Evolutionary conservation across 2,329 filamentous ascomycete species (phyloP).

Genomic region (Apiospora saccharicola): DNA sequence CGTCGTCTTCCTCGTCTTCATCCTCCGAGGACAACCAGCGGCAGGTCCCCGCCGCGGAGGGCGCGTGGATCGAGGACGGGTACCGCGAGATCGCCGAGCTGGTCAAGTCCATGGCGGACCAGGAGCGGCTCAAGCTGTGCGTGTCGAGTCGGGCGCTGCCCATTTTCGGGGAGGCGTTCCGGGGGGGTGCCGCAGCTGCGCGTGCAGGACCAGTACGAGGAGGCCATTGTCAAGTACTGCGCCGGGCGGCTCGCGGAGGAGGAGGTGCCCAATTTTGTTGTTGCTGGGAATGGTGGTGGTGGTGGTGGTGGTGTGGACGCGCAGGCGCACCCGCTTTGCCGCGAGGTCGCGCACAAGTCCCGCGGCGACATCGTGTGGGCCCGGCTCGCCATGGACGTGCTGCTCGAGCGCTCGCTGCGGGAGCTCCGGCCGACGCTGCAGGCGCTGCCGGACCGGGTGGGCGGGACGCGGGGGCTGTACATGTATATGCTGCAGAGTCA

Average conservation of each 20-base stretch:
- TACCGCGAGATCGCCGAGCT: slow-evolving; percentile 38
- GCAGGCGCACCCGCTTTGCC: slow-evolving; percentile 17
- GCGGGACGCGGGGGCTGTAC: slow-evolving; percentile 42
- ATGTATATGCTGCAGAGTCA: slow-evolving; percentile 44
- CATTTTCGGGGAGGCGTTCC: slow-evolving; percentile 4
- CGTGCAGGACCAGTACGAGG: slow-evolving; percentile 6
- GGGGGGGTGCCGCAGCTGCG: neutral
- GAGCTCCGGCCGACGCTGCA: slow-evolving; percentile 35
- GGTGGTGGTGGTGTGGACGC: too few species aligned
- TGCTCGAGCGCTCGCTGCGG: slow-evolving; percentile 35
- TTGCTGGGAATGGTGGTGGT: too few species aligned
- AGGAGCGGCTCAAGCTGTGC: slow-evolving; percentile 4
- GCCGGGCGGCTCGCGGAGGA: slow-evolving; percentile 21
- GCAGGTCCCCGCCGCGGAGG: slow-evolving; percentile 39
- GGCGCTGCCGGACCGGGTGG: slow-evolving; percentile 39
- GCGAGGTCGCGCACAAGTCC: slow-evolving; percentile 23
- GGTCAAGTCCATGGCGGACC: slow-evolving; percentile 23
- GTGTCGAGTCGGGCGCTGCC: slow-evolving; percentile 25
- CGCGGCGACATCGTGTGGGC: slow-evolving; percentile 27
- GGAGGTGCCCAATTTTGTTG: neutral
- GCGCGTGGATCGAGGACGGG: slow-evolving; percentile 41
- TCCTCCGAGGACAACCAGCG: slow-evolving; percentile 31
- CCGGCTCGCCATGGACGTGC: slow-evolving; percentile 23
- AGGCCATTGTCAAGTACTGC: slow-evolving; percentile 24
- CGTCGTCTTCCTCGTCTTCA: too few species aligned